Base-by-base conservation (phyloP, 176 grass and related monocot species). In the Aegilops umbellulata region DNA sequence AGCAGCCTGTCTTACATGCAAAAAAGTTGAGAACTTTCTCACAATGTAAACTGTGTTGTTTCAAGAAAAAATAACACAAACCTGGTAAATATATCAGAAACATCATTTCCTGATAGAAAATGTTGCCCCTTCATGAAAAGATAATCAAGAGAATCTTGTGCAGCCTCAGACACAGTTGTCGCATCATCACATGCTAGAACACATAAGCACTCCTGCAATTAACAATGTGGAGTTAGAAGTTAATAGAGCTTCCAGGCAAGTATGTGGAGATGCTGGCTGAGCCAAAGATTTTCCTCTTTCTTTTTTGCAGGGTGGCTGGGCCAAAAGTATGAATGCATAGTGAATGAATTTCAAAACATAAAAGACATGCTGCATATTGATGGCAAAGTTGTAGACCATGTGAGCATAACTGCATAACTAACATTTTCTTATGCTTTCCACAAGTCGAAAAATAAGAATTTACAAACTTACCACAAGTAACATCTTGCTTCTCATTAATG, bases 1-100 rank as follows among this genome's bases (percentile, higher is more conserved):
- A 92, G 74, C 36, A 98, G 74, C 70, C 96, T 98, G 80, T 60
- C 88, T 82, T 73, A 70, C 68, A 90, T 55, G 88, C 89, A 87
- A 83, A 81, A 67, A 34, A 82, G 53, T 82, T 91, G 41, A 88
- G 69, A 87, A 76, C 29, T 49, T 74, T 77, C 27, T 61, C 53
- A 47, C 65, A 82, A 57, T n/a, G 58, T 89, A 83, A 90, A 36
- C 47, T 92, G 20, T 73, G 36, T 10, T 74, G 63, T 80, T 90
- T 74, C 60, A 42, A 75, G 74, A 84, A 61, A 87, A 61, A n/a
- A 86, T 61, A 77, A 61, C 25, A 88, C 53, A 27, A 49, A 95
- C 96, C 96, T 98, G 71, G 64, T 95, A 87, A 98, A 94, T 75
- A 94, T 90, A 81, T 95, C 88, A 84, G 93, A 95, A 89, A 91